Evolutionary conservation across 306 rosid genomes (phyloP).

Genomic region (Vigna radiata): DNA sequence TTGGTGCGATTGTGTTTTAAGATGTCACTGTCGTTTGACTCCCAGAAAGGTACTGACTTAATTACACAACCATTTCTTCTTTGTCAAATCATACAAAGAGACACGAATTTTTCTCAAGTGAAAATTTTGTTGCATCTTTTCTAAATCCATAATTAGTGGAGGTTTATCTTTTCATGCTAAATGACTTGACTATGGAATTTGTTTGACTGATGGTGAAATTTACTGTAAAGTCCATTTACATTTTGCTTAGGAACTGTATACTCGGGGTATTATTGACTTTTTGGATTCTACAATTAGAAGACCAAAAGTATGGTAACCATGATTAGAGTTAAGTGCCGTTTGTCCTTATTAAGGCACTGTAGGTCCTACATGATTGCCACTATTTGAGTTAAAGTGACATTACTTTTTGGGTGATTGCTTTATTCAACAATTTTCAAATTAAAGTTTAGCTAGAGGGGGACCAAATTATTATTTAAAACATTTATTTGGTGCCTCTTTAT

Average conservation of each 20-base stretch:
- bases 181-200: constrained; percentile 7
- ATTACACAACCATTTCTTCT: neutral
- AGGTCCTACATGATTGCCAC: constrained; percentile 40
- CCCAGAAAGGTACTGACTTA: neutral
- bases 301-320: constrained; percentile 24
- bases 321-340: constrained; percentile 36
- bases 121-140: too few relatives aligned
- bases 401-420: constrained; percentile 1
- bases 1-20: neutral
- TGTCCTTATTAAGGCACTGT: neutral
- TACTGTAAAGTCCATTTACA: neutral
- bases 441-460: neutral
- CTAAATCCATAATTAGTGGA: neutral
- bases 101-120: neutral
- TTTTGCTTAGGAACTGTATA: neutral
- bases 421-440: neutral
- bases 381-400: constrained; percentile 30
- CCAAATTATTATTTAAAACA: constrained; percentile 9
- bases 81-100: neutral
- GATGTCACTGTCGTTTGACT: constrained; percentile 40
- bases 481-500: neutral
- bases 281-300: neutral
- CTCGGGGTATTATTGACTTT: constrained; percentile 27
- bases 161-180: constrained; percentile 11
- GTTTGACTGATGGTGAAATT: constrained; percentile 16